A percentile compares a stretch with the other conserved stretches of the same genome.
These are phyloP conservation scores for Phytophthora pinifolia DNA, from an alignment of 352 stramenopile genomes.

Conservation along the genomic window DNA sequence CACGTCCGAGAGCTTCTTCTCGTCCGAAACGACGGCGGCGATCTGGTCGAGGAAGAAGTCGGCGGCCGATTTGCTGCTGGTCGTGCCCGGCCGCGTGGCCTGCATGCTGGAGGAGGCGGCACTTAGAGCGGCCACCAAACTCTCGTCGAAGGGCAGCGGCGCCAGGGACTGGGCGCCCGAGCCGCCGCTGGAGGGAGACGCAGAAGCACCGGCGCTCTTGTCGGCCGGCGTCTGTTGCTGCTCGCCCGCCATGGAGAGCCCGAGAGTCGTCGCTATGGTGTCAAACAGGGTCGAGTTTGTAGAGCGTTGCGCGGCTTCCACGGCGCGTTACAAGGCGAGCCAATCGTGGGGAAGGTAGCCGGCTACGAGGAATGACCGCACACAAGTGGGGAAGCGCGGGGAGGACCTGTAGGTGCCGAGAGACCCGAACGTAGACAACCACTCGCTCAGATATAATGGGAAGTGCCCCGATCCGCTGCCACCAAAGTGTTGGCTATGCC, in stretches of 20 bases:
- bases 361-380: neutral
- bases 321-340: neutral
- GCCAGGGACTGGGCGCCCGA: conserved; percentile 26
- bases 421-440: too few species aligned
- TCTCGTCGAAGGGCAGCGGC: conserved; percentile 60
- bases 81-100: conserved; percentile 1
- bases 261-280: conserved; percentile 17
- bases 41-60: conserved; percentile 80
- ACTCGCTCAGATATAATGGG: conserved; percentile 12
- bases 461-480: conserved; percentile 30
- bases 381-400: neutral
- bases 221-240: conserved; percentile 22
- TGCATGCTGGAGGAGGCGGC: conserved; percentile 13
- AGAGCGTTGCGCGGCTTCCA: conserved; percentile 1
- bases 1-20: conserved; percentile 83
- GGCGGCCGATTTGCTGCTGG: conserved; percentile 30
- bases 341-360: neutral
- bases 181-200: conserved; percentile 13
- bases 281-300: neutral
- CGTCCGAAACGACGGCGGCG: conserved; percentile 61
- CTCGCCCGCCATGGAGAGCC: conserved; percentile 26
- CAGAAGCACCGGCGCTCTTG: conserved; percentile 16
- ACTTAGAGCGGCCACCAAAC: conserved; percentile 39
- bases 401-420: neutral
- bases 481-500: conserved; percentile 28